Base-by-base conservation (phyloP, 1,284 basidiomycete genomes). In the Puccinia horiana region DNA sequence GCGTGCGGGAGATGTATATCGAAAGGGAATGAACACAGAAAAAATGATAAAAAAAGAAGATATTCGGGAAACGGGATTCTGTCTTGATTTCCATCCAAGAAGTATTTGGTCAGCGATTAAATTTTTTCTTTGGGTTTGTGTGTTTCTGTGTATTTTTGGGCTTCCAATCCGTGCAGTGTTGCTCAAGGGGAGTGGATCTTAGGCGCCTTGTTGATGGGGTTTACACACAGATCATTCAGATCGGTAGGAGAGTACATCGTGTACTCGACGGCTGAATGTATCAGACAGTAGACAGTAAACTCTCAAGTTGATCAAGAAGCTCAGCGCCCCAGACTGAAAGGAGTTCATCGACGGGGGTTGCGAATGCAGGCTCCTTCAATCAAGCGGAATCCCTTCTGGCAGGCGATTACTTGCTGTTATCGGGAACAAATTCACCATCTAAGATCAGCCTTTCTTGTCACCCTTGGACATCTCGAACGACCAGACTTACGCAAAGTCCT, bases 401-500 rank as follows among this genome's bases (percentile, higher is more conserved):
- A 76, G 54, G 35, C 63, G 44, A 76, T n/a, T 2, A 26, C 58
- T 26, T 26, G n/a, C 74, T 76, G 56, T 76, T 2, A 2, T 42
- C 23, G 18, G 23, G 16, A 20, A 56, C 23, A 29, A 56, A 37
- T 32, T 61, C 16, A 20, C 11, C 37, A 35, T n/a, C n/a, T n/a
- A n/a, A 9, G 47, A 9, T 35, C 32, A 40, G 12, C 29, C 3
- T 1, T 44, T 76, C 0, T 56, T 75, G 42, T 47, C 44, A 49
- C 2, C n/a, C 29, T 72, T n/a, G 18, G 2, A 44, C n/a, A 11
- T 14, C 9, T 37, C 32, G 16, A 58, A 56, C 18, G 12, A 29
- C n/a, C 4, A 56, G 74, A 80, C 78, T 80, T 56, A 80, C 78
- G 40, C 78, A 80, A 37, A 40, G n/a, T 58, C 78, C 78, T 23